Conservation (phyloP, 331 rosid species). For the Telfairia occidentalis region DNA sequence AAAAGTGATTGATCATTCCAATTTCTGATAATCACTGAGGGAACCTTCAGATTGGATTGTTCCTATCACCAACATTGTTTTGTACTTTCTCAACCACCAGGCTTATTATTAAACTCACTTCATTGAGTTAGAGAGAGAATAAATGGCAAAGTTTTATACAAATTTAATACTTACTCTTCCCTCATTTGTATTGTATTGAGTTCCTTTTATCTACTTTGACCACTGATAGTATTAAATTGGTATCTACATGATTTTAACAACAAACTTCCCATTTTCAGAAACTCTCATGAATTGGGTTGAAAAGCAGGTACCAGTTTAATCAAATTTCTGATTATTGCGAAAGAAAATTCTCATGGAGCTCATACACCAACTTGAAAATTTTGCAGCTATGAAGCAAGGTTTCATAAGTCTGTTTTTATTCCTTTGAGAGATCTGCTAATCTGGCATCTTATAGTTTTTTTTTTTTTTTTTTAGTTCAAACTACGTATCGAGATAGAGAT, state of each 20-base stretch:
- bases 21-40: neutral
- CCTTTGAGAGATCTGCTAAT: neutral
- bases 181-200: neutral
- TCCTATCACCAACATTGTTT: neutral
- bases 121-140: neutral
- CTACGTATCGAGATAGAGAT: too few relatives aligned
- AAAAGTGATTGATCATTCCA: slow-evolving; percentile 11
- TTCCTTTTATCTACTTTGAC: neutral
- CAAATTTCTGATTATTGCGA: neutral
- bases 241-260: neutral
- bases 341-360: neutral
- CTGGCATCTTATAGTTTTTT: too few relatives aligned
- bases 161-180: neutral
- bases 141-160: neutral
- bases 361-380: neutral
- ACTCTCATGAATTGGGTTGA: neutral
- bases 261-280: neutral
- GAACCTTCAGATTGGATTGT: slow-evolving; percentile 2
- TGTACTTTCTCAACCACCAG: slow-evolving; percentile 7
- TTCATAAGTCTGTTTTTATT: neutral
- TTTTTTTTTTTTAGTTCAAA: too few relatives aligned
- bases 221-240: neutral
- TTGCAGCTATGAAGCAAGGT: neutral
- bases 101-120: slow-evolving; percentile 2
- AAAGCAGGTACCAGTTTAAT: neutral